phyloP scores from a whole-genome alignment of 305 asterid species.

The Ilex paraguariensis region DNA sequence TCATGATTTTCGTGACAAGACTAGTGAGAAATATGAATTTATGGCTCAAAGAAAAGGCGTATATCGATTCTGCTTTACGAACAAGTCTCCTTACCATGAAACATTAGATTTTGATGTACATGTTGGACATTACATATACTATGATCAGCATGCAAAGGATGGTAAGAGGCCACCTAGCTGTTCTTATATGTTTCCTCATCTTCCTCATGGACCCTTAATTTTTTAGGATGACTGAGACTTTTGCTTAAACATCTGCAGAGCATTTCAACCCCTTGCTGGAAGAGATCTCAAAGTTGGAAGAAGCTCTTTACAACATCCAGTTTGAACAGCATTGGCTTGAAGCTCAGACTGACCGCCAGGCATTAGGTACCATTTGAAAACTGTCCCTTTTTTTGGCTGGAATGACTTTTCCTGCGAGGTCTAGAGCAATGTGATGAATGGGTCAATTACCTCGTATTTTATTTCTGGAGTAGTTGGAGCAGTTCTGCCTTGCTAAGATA shows the following conservation, averaged over 20 bases:
- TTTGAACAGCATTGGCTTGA: slow-evolving; percentile 98
- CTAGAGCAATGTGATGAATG: too few species aligned
- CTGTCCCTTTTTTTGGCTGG: background rate
- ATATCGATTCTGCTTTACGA: slow-evolving; percentile 80
- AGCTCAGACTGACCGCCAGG: slow-evolving; percentile 96
- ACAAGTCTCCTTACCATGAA: slow-evolving; percentile 91
- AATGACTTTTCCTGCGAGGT: too few species aligned
- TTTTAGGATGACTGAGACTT: background rate
- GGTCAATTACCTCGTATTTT: too few species aligned
- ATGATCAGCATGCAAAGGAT: slow-evolving; percentile 93
- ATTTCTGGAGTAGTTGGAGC: too few species aligned
- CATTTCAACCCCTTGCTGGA: slow-evolving; percentile 91
- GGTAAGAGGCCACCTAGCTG: slow-evolving; percentile 33
- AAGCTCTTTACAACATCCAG: slow-evolving; percentile 85
- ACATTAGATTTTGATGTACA: slow-evolving; percentile 88
- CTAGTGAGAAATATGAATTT: slow-evolving; percentile 78
- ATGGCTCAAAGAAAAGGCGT: slow-evolving; percentile 79
- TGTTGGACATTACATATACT: slow-evolving; percentile 64
- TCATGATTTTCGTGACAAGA: slow-evolving; percentile 77
- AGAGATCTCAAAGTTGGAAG: slow-evolving; percentile 89
- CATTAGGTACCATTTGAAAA: slow-evolving; percentile 47
- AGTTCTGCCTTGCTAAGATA: too few species aligned
- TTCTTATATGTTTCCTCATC: too few species aligned
- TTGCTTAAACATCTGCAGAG: slow-evolving; percentile 40
- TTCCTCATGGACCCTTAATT: background rate